Conservation (phyloP, 2,329 filamentous ascomycete genomes). For the Sarocladium kiliense region DNA sequence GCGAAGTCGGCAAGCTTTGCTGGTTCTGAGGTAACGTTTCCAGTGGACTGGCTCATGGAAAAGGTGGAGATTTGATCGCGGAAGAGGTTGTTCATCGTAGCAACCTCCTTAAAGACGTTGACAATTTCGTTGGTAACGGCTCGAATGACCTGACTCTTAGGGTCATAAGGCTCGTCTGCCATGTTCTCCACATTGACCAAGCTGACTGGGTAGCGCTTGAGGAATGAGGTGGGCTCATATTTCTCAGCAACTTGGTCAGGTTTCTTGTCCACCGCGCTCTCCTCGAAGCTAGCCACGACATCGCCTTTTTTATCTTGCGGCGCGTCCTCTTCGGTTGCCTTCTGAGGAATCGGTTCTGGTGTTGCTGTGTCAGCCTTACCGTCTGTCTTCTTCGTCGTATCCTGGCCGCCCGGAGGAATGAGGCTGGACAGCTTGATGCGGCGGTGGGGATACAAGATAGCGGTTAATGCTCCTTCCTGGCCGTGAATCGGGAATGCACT, state of each 20-base stretch:
- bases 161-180: constrained; percentile 80
- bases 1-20: constrained; percentile 96
- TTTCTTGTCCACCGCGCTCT: constrained; percentile 61
- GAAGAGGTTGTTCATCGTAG: constrained; percentile 89
- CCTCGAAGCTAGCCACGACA: constrained; percentile 95
- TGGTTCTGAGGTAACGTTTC: constrained; percentile 92
- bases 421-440: constrained; percentile 86
- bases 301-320: constrained; percentile 74
- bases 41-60: constrained; percentile 88
- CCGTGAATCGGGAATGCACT: constrained; percentile 89
- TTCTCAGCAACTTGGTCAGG: constrained; percentile 44
- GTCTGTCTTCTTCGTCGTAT: constrained; percentile 46
- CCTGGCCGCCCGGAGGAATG: constrained; percentile 55
- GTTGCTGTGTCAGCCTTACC: constrained; percentile 41
- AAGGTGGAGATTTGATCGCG: constrained; percentile 97
- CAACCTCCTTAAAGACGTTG: constrained; percentile 97
- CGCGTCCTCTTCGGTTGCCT: constrained; percentile 46
- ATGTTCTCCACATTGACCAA: constrained; percentile 95
- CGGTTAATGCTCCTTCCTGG: constrained; percentile 79
- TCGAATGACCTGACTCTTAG: constrained; percentile 81
- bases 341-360: constrained; percentile 56
- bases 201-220: constrained; percentile 87
- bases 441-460: constrained; percentile 92
- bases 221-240: constrained; percentile 85
- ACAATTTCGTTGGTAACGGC: constrained; percentile 97